Evolutionary conservation across 2,329 filamentous ascomycete species (phyloP).

Genomic region (Penicillium sp.): DNA sequence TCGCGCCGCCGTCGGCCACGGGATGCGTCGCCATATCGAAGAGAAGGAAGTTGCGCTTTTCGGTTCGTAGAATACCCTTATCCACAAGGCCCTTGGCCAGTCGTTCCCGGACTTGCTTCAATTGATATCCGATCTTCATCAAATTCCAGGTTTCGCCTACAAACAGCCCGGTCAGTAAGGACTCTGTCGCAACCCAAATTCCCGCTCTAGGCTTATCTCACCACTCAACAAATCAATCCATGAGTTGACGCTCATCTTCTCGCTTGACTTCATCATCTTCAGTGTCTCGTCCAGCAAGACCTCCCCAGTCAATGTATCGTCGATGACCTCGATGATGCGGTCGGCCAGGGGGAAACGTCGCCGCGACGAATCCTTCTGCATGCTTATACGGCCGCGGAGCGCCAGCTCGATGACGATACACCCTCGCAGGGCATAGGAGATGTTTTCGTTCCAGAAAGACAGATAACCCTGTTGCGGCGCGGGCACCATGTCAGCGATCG

Average conservation of each 20-base stretch:
- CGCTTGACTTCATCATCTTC: slow-evolving; percentile 99
- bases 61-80: slow-evolving; percentile 96
- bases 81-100: slow-evolving; percentile 96
- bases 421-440: slow-evolving; percentile 93
- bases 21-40: slow-evolving; percentile 99
- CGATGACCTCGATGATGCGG: slow-evolving; percentile 92
- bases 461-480: slow-evolving; percentile 72
- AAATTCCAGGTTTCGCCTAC: slow-evolving; percentile 98
- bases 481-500: slow-evolving; percentile 21
- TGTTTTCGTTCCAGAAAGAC: slow-evolving; percentile 99
- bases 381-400: slow-evolving; percentile 92
- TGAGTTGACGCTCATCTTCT: slow-evolving; percentile 99
- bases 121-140: slow-evolving; percentile 99
- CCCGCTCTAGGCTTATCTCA: slow-evolving; percentile 46
- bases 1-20: slow-evolving; percentile 91
- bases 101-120: slow-evolving; percentile 97
- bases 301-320: slow-evolving; percentile 94
- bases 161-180: slow-evolving; percentile 13
- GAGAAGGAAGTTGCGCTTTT: slow-evolving; percentile 98
- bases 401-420: slow-evolving; percentile 98
- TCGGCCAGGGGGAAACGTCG: slow-evolving; percentile 91
- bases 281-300: slow-evolving; percentile 94
- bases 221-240: slow-evolving; percentile 99
- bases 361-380: slow-evolving; percentile 93
- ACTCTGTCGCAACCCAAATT: not conserved